Conservation (phyloP, 1,284 basidiomycete species). For the Ganoderma boninense region DNA sequence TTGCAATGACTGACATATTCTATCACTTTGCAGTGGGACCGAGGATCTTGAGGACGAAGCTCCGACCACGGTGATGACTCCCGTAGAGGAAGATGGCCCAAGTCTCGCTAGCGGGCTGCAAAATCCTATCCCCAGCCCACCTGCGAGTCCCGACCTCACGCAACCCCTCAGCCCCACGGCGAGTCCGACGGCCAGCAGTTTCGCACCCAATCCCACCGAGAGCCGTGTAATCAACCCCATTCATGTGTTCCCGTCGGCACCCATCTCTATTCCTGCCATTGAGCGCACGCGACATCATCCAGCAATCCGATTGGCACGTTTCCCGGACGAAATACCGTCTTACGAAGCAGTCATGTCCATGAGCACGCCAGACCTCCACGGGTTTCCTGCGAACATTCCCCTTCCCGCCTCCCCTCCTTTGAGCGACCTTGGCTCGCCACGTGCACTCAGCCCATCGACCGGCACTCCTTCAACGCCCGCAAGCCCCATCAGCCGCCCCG, state of each 20-base stretch:
- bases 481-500: conserved; percentile 7
- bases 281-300: background rate
- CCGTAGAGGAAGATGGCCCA: conserved; percentile 27
- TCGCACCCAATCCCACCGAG: background rate
- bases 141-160: background rate
- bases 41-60: conserved; percentile 30
- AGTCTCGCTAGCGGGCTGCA: conserved; percentile 2
- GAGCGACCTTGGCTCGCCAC: conserved; percentile 7
- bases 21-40: conserved; percentile 20
- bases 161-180: background rate
- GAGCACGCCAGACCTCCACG: conserved; percentile 26
- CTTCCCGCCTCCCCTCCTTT: conserved; percentile 14
- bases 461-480: conserved; percentile 15
- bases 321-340: conserved; percentile 26
- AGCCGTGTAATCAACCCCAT: background rate
- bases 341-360: conserved; percentile 29
- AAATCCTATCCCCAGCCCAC: background rate
- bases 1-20: conserved; percentile 1
- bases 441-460: conserved; percentile 12
- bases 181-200: background rate
- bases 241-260: background rate
- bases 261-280: conserved; percentile 13
- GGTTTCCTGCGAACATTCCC: conserved; percentile 11
- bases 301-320: conserved; percentile 4
- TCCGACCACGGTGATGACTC: conserved; percentile 29